Conservation (phyloP, 192 early-diverging fungal species). For the Backusella psychrophila region DNA sequence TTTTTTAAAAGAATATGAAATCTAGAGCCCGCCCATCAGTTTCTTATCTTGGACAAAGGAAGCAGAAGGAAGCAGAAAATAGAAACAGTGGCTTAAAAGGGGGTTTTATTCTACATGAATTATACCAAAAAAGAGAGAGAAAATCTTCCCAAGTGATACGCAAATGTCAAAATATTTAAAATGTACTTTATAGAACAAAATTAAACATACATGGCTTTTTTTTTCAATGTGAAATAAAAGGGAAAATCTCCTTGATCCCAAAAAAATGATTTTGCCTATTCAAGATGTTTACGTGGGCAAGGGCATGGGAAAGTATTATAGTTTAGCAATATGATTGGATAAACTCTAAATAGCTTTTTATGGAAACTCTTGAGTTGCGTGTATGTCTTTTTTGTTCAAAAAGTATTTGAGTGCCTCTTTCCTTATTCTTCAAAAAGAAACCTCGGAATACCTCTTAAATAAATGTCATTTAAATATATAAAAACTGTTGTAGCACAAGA, state of each 20-base stretch:
- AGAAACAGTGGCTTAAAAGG: not conserved
- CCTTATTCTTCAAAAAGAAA: not conserved
- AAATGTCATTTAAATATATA: not conserved
- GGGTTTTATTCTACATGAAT: not conserved
- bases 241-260: not conserved
- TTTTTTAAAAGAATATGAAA: not conserved
- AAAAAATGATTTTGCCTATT: not conserved
- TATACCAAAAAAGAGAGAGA: not conserved
- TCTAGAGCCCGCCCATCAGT: slow-evolving; percentile 1
- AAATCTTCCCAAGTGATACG: slow-evolving; percentile 3
- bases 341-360: not conserved
- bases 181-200: not conserved
- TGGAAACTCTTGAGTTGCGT: not conserved
- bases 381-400: not conserved
- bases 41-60: not conserved
- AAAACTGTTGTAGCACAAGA: not conserved
- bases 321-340: not conserved
- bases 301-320: not conserved
- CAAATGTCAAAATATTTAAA: not conserved
- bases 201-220: not conserved
- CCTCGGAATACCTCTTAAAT: not conserved
- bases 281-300: not conserved
- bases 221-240: slow-evolving; percentile 1
- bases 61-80: not conserved
- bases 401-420: not conserved